These are phyloP conservation scores for Lepidium sativum DNA, from an alignment of 345 rosid genomes.

Conservation along the genomic window DNA sequence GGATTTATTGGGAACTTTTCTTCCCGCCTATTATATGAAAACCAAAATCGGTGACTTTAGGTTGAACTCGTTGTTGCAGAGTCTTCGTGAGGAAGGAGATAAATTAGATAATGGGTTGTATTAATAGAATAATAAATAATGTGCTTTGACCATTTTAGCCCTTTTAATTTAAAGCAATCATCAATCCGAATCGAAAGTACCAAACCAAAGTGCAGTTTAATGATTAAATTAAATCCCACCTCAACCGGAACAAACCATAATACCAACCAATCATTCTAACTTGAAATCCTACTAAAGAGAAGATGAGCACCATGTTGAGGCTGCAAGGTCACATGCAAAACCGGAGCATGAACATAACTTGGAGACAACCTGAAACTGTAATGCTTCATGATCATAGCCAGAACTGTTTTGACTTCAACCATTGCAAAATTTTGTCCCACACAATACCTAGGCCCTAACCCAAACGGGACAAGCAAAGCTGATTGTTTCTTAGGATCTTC, in stretches of 20 bases:
- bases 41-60: neutral
- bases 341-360: constrained; percentile 67
- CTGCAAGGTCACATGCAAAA: constrained; percentile 37
- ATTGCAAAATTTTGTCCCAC: constrained; percentile 52
- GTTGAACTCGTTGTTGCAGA: neutral
- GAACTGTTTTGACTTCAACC: constrained; percentile 43
- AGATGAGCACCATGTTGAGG: constrained; percentile 71
- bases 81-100: neutral
- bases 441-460: constrained; percentile 52
- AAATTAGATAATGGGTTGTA: neutral
- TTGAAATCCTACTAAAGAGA: constrained; percentile 35
- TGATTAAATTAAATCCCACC: neutral
- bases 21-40: neutral
- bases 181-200: neutral
- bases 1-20: neutral
- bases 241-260: neutral
- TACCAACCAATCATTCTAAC: neutral
- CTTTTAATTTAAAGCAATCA: neutral
- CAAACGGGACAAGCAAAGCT: constrained; percentile 46
- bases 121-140: no score
- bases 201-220: neutral
- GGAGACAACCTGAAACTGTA: constrained; percentile 45
- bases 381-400: constrained; percentile 46
- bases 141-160: neutral
- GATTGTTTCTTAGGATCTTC: constrained; percentile 37